Percentiles rank a stretch among this genome's conserved stretches.
phyloP scores from a whole-genome alignment of 768 basidiomycete genomes.

The Fibroporia radiculosa region DNA sequence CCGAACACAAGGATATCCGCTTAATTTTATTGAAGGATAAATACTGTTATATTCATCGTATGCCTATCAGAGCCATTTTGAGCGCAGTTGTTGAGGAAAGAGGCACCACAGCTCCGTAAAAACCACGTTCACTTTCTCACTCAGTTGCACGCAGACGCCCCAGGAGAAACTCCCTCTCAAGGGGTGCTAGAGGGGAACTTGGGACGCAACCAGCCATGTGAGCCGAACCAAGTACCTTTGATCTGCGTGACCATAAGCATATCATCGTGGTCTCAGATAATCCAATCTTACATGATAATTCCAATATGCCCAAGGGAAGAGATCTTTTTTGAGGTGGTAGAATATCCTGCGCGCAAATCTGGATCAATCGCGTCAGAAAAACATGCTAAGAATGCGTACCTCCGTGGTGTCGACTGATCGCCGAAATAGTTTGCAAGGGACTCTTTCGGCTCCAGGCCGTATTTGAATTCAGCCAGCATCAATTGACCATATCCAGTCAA shows the following conservation, averaged over 20 bases:
- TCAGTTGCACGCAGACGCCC: too few species aligned
- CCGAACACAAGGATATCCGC: too few species aligned
- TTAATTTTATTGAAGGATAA: too few species aligned
- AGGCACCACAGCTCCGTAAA: too few species aligned
- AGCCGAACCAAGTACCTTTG: slow-evolving; percentile 42
- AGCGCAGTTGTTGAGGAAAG: too few species aligned
- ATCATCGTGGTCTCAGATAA: background rate
- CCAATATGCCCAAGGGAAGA: slow-evolving; percentile 78
- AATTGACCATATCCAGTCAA: slow-evolving; percentile 76
- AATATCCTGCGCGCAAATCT: slow-evolving; percentile 45
- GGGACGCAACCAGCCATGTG: slow-evolving; percentile 32
- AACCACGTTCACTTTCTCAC: too few species aligned
- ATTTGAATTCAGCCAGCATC: slow-evolving; percentile 92
- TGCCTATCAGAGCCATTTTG: too few species aligned
- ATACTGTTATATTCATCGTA: too few species aligned
- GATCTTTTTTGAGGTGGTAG: slow-evolving; percentile 82
- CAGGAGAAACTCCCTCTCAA: too few species aligned
- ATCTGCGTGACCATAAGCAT: slow-evolving; percentile 18
- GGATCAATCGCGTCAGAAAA: slow-evolving; percentile 12
- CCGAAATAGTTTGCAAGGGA: slow-evolving; percentile 61
- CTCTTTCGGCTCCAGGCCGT: slow-evolving; percentile 83
- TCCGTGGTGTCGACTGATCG: slow-evolving; percentile 70
- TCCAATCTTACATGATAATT: slow-evolving; percentile 48
- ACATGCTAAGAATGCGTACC: slow-evolving; percentile 34
- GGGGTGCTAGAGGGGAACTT: slow-evolving; percentile 21